Conservation (phyloP, 306 rosid genomes). For the Prunus kanzakura region DNA sequence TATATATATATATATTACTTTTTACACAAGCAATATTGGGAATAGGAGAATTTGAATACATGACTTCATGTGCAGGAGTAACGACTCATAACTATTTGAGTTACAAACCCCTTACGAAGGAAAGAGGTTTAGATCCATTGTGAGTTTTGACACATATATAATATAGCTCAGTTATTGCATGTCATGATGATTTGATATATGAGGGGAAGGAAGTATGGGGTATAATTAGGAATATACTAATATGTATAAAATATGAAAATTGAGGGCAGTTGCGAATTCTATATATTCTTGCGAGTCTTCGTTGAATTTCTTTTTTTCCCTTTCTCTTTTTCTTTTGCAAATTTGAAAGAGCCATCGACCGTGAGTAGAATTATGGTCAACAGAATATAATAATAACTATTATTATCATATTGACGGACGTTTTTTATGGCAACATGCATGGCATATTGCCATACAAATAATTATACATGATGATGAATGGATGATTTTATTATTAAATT, state of each 20-base stretch:
- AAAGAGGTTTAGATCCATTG: neutral
- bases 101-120: too few relatives aligned
- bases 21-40: too few relatives aligned
- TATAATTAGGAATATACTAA: neutral
- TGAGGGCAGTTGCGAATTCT: neutral
- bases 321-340: neutral
- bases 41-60: too few relatives aligned
- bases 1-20: too few relatives aligned
- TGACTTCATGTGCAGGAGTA: too few relatives aligned
- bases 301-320: neutral
- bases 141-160: neutral
- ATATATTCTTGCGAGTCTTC: neutral
- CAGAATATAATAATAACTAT: neutral
- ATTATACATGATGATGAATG: neutral
- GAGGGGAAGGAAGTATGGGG: neutral
- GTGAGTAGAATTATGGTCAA: constrained; percentile 1
- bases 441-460: neutral
- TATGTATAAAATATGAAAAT: neutral
- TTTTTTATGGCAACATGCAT: neutral
- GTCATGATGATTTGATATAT: neutral
- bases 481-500: neutral
- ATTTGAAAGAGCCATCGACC: constrained; percentile 11
- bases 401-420: neutral
- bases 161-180: neutral
- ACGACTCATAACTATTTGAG: too few relatives aligned